Conservation (phyloP, 1,139 yeast species). For the Sporopachydermia cereana region DNA sequence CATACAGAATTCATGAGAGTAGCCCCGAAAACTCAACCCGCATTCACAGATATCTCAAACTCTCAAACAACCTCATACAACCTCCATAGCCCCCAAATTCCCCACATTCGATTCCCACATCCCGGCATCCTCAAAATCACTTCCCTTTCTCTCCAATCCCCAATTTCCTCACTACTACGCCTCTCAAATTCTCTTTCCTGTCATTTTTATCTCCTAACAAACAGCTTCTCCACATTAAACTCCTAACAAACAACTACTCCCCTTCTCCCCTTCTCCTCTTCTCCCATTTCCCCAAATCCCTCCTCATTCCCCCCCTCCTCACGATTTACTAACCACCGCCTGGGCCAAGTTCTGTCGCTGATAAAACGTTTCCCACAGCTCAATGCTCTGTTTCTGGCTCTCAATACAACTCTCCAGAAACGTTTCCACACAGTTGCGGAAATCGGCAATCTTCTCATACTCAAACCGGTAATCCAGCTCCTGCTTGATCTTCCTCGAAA, state of each 20-base stretch:
- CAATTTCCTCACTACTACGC: no score
- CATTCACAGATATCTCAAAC: no score
- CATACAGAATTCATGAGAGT: no score
- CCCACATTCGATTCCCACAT: no score
- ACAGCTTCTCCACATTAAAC: background rate
- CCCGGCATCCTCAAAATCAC: no score
- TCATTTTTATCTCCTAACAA: background rate
- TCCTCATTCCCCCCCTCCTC: background rate
- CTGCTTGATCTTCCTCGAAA: slow-evolving; percentile 51
- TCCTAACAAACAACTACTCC: background rate
- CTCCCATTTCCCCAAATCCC: background rate
- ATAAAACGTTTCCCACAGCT: slow-evolving; percentile 87
- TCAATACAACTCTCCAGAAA: slow-evolving; percentile 87
- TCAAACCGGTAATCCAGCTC: slow-evolving; percentile 63
- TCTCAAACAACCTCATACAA: no score
- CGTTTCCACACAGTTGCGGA: slow-evolving; percentile 82
- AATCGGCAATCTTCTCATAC: slow-evolving; percentile 67
- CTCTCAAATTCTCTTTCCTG: no score
- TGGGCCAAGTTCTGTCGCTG: slow-evolving; percentile 28
- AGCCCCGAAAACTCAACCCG: no score
- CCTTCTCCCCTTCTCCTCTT: no score
- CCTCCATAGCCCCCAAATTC: no score
- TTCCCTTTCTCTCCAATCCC: no score
- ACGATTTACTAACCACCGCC: background rate
- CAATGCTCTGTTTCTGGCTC: slow-evolving; percentile 89